Conservation (phyloP, 768 basidiomycete genomes). For the Kwoniella sp. region DNA sequence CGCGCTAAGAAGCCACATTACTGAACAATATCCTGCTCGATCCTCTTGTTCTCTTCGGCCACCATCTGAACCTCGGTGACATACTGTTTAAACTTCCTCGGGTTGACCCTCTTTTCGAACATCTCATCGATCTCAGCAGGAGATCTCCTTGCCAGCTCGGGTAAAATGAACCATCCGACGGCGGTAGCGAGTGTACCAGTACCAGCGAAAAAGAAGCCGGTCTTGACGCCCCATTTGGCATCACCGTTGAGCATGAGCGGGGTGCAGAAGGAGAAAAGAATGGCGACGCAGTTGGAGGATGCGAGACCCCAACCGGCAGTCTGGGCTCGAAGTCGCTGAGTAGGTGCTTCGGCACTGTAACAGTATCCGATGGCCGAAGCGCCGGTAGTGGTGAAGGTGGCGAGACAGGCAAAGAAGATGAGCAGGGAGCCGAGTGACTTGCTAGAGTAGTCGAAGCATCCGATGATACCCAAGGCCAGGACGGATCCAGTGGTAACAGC, state of each 20-base stretch:
- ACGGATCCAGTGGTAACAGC: constrained; percentile 17
- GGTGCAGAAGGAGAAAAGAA: constrained; percentile 32
- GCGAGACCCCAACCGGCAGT: constrained; percentile 27
- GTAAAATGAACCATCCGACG: constrained; percentile 25
- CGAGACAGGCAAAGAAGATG: constrained; percentile 35
- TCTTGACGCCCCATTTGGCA: constrained; percentile 19
- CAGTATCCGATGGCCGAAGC: constrained; percentile 32
- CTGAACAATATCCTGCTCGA: not conserved
- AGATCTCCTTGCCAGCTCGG: constrained; percentile 17
- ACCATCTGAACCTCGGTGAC: constrained; percentile 23
- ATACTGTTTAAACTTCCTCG: constrained; percentile 32
- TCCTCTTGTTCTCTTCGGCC: constrained; percentile 10
- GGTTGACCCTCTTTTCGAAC: constrained; percentile 25
- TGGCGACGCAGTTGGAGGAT: constrained; percentile 24
- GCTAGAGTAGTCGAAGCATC: constrained; percentile 34
- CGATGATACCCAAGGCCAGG: constrained; percentile 28
- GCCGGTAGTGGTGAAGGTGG: constrained; percentile 36
- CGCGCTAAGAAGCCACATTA: not conserved
- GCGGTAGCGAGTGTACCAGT: constrained; percentile 15
- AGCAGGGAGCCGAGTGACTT: constrained; percentile 23
- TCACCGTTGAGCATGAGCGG: constrained; percentile 8
- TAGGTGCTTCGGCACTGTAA: constrained; percentile 34
- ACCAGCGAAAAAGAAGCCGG: constrained; percentile 26
- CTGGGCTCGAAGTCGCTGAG: constrained; percentile 28
- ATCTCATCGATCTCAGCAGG: constrained; percentile 27